Base-by-base conservation (phyloP, 495 filamentous ascomycete species). In the Tuber umbilicatum region DNA sequence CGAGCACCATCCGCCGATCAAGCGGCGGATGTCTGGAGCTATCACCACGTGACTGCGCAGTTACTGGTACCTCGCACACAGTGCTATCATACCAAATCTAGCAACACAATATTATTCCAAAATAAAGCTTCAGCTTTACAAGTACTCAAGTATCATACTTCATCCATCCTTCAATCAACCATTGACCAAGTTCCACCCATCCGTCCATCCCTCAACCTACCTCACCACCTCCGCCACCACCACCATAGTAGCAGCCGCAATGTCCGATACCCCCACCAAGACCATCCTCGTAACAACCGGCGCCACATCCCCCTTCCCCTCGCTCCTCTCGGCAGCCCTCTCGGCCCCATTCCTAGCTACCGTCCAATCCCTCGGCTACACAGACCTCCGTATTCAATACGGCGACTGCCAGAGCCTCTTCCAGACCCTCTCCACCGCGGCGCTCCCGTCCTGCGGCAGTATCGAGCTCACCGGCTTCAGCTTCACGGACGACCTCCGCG, bases 251-350 rank as follows among this genome's bases (percentile, higher is more conserved):
- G 70, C 43, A 45, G 35, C 50, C 35, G 31, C 14, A 64, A 64
- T 64, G 31, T 5, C 55, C 27, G 12, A 35, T 17, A 43, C 31
- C 5, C 67, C 78, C 27, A 76, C 74, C 0, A 81, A 81, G 60
- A 73, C 76, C 43, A 79, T 45, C 82, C 91, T 97, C 73, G 91
- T 97, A 39, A 97, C 95, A 0, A 89, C 96, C 42, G 95, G 95
- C 69, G 96, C 95, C 2, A 99, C 94, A 0, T 94, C 94, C 4
- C 86, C 90, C 27, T 99, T 99, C 83, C 85, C 88, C 69, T 82
- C 85, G 17, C 88, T 99, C 14, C 84, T 97, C 67, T 82, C 86
- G 35, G 88, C 92, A 69, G 85, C 90, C n/a, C 85, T 93, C 70
- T 84, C 85, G 39, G 84, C 87, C 2, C 70, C 81, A 0, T 94